Evolutionary conservation across 192 early-diverging fungal genomes (phyloP), one percentile per base, ranked within the genome.

Genomic region (Umbelopsis ramanniana): DNA sequence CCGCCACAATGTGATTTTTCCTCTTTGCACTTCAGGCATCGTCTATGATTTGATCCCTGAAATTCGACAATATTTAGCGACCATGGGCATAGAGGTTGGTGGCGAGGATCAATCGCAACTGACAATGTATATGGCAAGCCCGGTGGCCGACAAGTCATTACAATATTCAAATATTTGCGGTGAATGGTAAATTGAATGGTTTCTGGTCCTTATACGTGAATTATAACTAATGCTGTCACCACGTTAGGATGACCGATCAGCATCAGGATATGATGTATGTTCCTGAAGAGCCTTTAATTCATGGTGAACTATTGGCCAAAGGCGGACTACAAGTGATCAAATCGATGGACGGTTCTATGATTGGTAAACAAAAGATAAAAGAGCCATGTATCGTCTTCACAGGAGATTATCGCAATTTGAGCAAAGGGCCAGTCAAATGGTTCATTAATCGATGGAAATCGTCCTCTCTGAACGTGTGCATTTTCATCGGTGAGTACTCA

Each of bases 101-200:
- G 23, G 21, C n/a, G 74, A 76, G 45, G 37, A 35, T 40, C 22
- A 43, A 29, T 72, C 73, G 19, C 78, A 89, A 45, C 82, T 89
- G 9, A 89, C 89, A 22, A 85, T 94, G 23, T 86, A 91, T 55
- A 82, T 93, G 67, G 81, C 92, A 5, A 93, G 90, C 6, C 91
- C 93, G 0, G 84, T 94, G 9, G 93, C 93, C 3, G 87, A 94
- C 53, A 87, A 84, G 38, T 88, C 92, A 1, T 78, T 96, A 11
- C 87, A 93, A 72, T 89, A 91, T 77, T 90, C 92, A 22, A 93
- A 90, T 75, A 94, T 96, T 68, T 85, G 88, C 75, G 92, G 92
- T 21, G 93, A 96, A 88, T 96, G 94, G 94, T 91, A 83, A 43
- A 66, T 46, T 21, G 24, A 2, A 60, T 10, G 37, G 37, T 67